Evolutionary conservation across 1,139 yeast species (phyloP), one percentile per base, ranked within the genome.

Genomic region (Meyerozyma athensensis): DNA sequence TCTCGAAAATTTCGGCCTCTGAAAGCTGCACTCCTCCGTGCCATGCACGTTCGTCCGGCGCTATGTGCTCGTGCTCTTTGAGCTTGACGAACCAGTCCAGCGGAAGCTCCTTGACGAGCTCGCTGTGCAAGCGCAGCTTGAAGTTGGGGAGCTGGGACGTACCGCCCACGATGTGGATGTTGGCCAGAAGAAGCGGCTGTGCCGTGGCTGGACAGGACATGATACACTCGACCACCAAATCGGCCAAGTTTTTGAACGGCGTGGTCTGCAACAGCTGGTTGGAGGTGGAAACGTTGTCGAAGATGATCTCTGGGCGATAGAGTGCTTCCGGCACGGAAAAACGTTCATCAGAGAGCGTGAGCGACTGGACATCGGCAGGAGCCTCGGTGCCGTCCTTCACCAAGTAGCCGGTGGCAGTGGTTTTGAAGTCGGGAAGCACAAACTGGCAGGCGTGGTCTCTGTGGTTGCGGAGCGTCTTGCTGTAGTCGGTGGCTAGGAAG

Each of bases 281-380:
- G 2, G 69, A 56, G 0, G 61, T 52, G 19, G 59, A 35, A 1
- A 53, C 48, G 37, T 61, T 58, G 47, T 69, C 75, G 43, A 70
- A 65, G 39, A 69, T 50, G 38, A 86, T 79, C 45, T 84, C 90
- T 0, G 99, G 98, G 47, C 82, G 86, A 60, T 86, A 90, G 35
- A 86, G 67, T 2, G 87, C 68, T 54, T 94, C 99, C 0, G 98
- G 97, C 3, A 86, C 75, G 3, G 86, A 72, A 56, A 92, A 92
- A 38, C 96, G 62, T 56, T 94, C 98, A 54, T 90, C 97, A 21
- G 72, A 72, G 9, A 94, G 67, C 31, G 72, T 65, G 34, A 92
- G 63, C 1, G 81, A 69, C 55, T 89, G 97, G 5, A 79, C 66
- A 38, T 79, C 86, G 10, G 40, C 49, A 4, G 56, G 48, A 28